Evolutionary conservation across 1,284 basidiomycete genomes (phyloP).

Genomic region (Exobasidium rhododendri): DNA sequence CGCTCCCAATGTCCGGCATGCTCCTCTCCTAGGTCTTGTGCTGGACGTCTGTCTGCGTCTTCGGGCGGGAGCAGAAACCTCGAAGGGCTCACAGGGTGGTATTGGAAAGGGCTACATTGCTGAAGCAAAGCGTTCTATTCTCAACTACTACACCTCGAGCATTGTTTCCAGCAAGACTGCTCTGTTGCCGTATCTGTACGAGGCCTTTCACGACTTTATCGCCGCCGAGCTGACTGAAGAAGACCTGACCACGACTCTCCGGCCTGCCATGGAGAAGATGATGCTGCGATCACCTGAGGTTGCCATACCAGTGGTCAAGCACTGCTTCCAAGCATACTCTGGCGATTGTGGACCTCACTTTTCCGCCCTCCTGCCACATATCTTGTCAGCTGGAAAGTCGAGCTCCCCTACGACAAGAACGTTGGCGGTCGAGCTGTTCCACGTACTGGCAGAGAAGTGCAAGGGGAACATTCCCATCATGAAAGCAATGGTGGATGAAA

Average conservation of each 20-base stretch:
- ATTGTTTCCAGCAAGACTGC: slow-evolving; percentile 39
- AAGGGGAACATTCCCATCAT: slow-evolving; percentile 21
- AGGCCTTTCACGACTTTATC: slow-evolving; percentile 40
- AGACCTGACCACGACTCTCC: slow-evolving; percentile 32
- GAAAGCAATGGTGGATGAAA: slow-evolving; percentile 28
- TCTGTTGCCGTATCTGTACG: slow-evolving; percentile 26
- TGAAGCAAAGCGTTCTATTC: slow-evolving; percentile 24
- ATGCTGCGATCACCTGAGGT: slow-evolving; percentile 49
- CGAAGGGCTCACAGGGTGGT: slow-evolving; percentile 32
- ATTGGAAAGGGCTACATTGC: slow-evolving; percentile 29
- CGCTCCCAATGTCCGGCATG: slow-evolving; percentile 22
- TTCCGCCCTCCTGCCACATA: slow-evolving; percentile 27
- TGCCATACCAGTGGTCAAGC: slow-evolving; percentile 28
- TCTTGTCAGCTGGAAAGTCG: slow-evolving; percentile 40
- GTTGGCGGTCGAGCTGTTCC: slow-evolving; percentile 29
- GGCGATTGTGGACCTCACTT: slow-evolving; percentile 26
- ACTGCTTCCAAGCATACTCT: slow-evolving; percentile 28
- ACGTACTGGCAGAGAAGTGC: slow-evolving; percentile 16
- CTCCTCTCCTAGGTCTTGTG: slow-evolving; percentile 36
- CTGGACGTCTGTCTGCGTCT: slow-evolving; percentile 34
- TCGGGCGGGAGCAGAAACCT: slow-evolving; percentile 31
- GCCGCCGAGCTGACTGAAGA: slow-evolving; percentile 26
- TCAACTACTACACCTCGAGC: slow-evolving; percentile 41
- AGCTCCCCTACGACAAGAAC: slow-evolving; percentile 32
- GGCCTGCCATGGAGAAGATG: slow-evolving; percentile 50